These are phyloP conservation scores for Alternaria sp. DNA, from an alignment of 2,329 filamentous ascomycete species.

Conservation along the genomic window DNA sequence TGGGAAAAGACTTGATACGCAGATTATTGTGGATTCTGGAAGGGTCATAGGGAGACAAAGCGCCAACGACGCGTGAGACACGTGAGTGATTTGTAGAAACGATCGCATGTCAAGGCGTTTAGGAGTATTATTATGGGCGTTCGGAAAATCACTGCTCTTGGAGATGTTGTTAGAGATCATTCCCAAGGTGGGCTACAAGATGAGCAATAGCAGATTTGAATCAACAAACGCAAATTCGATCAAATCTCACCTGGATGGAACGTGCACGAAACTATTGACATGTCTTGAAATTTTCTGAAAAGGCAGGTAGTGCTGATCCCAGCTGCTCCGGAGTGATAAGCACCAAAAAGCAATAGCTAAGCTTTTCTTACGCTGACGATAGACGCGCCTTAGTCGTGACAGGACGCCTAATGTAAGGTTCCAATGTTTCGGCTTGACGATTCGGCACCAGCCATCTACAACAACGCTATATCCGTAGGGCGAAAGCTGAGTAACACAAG, in stretches of 20 bases:
- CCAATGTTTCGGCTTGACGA: no score
- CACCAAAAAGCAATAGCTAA: no score
- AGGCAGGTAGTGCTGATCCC: background rate
- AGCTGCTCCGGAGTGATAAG: no score
- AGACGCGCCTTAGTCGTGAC: no score
- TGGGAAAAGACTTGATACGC: constrained; percentile 64
- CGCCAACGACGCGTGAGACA: constrained; percentile 10
- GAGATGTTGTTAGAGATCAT: background rate
- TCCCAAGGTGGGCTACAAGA: background rate
- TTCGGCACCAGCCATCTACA: no score
- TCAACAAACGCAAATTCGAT: background rate
- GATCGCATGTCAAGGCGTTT: background rate
- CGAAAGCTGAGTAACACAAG: no score
- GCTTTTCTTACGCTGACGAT: no score
- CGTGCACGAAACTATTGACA: background rate
- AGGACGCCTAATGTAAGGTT: no score
- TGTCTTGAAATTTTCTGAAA: background rate
- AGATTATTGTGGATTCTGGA: constrained; percentile 69
- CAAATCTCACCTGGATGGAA: background rate
- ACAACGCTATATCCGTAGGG: no score
- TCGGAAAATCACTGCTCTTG: background rate
- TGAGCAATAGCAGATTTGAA: background rate
- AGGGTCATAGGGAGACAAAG: constrained; percentile 50
- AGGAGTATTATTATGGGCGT: background rate
- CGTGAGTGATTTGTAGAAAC: background rate